phyloP scores from a whole-genome alignment of 257 asterid genomes.

The Solanum rostratum region DNA sequence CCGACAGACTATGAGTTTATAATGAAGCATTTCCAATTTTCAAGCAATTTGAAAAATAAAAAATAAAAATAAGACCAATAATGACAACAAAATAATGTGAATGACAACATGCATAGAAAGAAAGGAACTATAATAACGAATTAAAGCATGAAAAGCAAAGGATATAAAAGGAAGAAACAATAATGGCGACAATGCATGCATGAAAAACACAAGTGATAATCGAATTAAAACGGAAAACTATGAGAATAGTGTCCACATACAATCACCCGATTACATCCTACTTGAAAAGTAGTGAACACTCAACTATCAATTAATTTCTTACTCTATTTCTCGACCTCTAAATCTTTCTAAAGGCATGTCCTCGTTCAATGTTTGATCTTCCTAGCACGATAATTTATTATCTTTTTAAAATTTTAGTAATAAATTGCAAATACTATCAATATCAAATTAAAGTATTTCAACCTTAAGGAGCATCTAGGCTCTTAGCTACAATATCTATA shows the following conservation, averaged over 20 bases:
- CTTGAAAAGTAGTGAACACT: not conserved
- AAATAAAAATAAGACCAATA: not conserved
- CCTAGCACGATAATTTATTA: not conserved
- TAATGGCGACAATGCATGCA: not conserved
- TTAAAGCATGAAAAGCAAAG: not conserved
- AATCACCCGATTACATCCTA: not conserved
- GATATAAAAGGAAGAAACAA: not conserved
- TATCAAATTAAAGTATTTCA: too few species aligned
- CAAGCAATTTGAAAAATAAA: not conserved
- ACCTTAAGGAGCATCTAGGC: too few species aligned
- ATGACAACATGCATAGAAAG: not conserved
- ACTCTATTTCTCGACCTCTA: not conserved
- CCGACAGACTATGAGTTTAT: rapidly evolving
- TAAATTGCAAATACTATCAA: too few species aligned
- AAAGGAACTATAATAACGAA: not conserved
- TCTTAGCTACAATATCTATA: too few species aligned
- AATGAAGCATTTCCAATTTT: not conserved
- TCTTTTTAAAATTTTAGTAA: not conserved
- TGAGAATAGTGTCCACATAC: not conserved
- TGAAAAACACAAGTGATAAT: not conserved
- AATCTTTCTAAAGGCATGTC: not conserved
- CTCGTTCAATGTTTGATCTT: not conserved
- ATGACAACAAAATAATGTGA: not conserved
- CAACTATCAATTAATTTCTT: not conserved
- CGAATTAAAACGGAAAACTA: not conserved